These are phyloP conservation scores for Suhomyces coccinellae DNA, from an alignment of 1,139 yeast genomes.

Conservation along the genomic window DNA sequence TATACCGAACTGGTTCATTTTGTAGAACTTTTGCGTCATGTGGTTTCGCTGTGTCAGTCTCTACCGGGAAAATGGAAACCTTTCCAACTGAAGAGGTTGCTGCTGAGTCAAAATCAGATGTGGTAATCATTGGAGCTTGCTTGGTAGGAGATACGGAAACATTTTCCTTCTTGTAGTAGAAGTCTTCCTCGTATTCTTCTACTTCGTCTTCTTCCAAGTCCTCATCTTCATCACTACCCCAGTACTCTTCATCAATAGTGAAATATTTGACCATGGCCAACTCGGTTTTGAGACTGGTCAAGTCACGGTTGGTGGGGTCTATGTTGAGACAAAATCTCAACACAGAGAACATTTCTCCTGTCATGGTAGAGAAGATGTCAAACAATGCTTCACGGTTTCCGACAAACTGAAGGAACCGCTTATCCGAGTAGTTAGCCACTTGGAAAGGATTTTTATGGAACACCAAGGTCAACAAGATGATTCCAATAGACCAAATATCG, in stretches of 20 bases:
- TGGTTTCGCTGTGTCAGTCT: constrained; percentile 12
- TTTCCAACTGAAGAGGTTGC: constrained; percentile 2
- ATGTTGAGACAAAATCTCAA: constrained; percentile 76
- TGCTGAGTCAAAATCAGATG: constrained; percentile 12
- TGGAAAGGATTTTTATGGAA: constrained; percentile 90
- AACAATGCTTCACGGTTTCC: constrained; percentile 85
- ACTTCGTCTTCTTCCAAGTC: constrained; percentile 32
- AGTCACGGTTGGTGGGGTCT: constrained; percentile 83
- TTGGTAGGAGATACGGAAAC: constrained; percentile 10
- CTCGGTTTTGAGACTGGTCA: constrained; percentile 59
- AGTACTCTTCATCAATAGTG: constrained; percentile 80
- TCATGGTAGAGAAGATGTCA: constrained; percentile 89
- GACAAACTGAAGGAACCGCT: constrained; percentile 83
- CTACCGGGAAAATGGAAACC: constrained; percentile 11
- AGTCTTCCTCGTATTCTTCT: constrained; percentile 23
- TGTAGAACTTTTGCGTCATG: constrained; percentile 9
- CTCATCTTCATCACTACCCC: constrained; percentile 48
- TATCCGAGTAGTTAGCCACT: constrained; percentile 82
- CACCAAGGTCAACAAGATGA: constrained; percentile 78
- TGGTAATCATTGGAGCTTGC: constrained; percentile 13
- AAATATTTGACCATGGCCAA: constrained; percentile 61
- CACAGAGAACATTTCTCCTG: constrained; percentile 81
- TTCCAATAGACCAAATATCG: constrained; percentile 93
- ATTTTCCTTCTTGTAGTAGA: constrained; percentile 17
- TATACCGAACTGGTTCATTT: constrained; percentile 31